Evolutionary conservation across 1,284 basidiomycete genomes (phyloP).

Genomic region (Ustilago lituana): DNA sequence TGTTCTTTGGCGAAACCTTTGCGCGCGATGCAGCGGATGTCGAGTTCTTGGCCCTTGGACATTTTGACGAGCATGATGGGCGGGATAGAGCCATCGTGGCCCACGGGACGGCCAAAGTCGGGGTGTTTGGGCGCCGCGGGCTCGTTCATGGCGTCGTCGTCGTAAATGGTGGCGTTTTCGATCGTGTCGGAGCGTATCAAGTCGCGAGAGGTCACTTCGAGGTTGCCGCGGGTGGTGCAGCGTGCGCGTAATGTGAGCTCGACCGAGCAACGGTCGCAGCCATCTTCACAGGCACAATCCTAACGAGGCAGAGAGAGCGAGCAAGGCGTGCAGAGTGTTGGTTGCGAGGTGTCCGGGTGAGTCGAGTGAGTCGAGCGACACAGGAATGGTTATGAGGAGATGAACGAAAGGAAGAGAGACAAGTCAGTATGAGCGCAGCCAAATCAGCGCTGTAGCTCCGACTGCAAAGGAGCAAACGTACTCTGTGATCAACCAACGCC

Average conservation of each 20-base stretch:
- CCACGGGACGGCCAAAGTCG: constrained; percentile 85
- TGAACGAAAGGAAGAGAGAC: not conserved
- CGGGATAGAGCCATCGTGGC: constrained; percentile 71
- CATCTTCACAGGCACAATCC: constrained; percentile 85
- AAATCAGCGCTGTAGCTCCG: no score
- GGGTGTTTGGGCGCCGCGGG: constrained; percentile 68
- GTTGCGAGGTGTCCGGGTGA: no score
- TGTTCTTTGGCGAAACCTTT: constrained; percentile 99
- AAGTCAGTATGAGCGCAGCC: not conserved
- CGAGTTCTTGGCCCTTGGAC: constrained; percentile 90
- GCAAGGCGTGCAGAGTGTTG: no score
- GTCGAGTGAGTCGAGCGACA: no score
- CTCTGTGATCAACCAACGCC: constrained; percentile 62
- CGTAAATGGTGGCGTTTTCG: constrained; percentile 43
- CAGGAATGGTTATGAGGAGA: no score
- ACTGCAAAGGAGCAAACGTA: constrained; percentile 47
- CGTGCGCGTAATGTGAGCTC: constrained; percentile 77
- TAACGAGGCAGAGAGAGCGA: constrained; percentile 61
- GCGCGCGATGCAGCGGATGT: constrained; percentile 86
- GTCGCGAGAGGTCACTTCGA: constrained; percentile 79
- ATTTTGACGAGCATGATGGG: constrained; percentile 87
- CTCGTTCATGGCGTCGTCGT: constrained; percentile 51
- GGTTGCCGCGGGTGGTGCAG: constrained; percentile 73
- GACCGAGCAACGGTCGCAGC: constrained; percentile 83
- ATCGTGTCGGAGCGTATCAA: constrained; percentile 58